phyloP scores from a whole-genome alignment of 2,329 filamentous ascomycete genomes.

The Neopestalotiopsis sp. region DNA sequence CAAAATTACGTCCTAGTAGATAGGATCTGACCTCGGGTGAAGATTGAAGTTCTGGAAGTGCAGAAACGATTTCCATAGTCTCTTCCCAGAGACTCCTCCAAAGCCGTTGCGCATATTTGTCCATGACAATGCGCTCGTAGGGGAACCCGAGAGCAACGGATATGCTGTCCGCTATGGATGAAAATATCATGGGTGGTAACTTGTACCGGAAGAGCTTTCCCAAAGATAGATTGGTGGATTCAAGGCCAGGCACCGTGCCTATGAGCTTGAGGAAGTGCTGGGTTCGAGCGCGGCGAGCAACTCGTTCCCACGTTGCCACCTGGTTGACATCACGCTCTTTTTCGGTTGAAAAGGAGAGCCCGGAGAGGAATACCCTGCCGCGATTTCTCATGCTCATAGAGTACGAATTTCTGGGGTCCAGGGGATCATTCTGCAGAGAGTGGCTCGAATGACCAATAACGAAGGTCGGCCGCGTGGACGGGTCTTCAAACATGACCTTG shows the following conservation, averaged over 20 bases:
- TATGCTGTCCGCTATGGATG: slow-evolving; percentile 79
- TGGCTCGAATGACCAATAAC: slow-evolving; percentile 70
- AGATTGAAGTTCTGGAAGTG: slow-evolving; percentile 74
- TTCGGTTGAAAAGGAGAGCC: slow-evolving; percentile 22
- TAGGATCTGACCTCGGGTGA: slow-evolving; percentile 61
- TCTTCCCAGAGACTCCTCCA: slow-evolving; percentile 78
- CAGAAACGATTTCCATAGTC: slow-evolving; percentile 72
- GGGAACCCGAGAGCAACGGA: slow-evolving; percentile 79
- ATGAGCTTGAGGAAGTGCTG: slow-evolving; percentile 69
- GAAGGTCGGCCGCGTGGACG: slow-evolving; percentile 72
- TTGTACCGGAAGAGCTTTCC: slow-evolving; percentile 73
- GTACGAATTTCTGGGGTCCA: slow-evolving; percentile 31
- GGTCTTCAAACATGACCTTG: slow-evolving; percentile 70
- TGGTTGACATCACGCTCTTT: background rate
- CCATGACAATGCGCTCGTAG: slow-evolving; percentile 74
- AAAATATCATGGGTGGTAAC: slow-evolving; percentile 78
- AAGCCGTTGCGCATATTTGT: slow-evolving; percentile 67
- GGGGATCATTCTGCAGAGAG: slow-evolving; percentile 39
- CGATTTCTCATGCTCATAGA: slow-evolving; percentile 43
- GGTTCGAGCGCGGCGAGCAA: slow-evolving; percentile 25
- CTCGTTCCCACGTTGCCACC: slow-evolving; percentile 9
- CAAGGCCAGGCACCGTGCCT: slow-evolving; percentile 65
- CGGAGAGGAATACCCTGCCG: slow-evolving; percentile 42
- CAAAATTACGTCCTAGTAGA: slow-evolving; percentile 64
- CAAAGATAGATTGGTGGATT: slow-evolving; percentile 62